Base-by-base conservation (phyloP, 75 land plant genomes). In the Selaginella tamariscina region DNA sequence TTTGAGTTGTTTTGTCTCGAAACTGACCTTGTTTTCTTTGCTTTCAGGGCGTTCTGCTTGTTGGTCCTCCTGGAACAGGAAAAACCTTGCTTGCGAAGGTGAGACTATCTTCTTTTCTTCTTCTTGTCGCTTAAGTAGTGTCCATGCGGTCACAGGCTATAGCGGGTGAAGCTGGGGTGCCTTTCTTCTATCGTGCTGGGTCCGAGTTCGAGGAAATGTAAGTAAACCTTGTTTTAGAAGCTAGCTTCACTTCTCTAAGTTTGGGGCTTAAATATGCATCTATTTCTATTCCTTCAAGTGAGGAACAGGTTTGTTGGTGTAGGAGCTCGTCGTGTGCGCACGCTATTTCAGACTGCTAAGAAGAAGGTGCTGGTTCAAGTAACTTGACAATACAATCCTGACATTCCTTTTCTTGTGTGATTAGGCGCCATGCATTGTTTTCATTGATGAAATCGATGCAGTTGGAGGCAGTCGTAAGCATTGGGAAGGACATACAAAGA, bases 131-230 rank as follows among this genome's bases (percentile, higher is more conserved):
- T 39, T 39, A 5, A 5, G 15, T 39, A n/a, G n/a, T n/a, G n/a
- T n/a, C n/a, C n/a, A 5, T 39, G 49, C 49, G 5, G 49, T 15
- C 70, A 24, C 74, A 95, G 99, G 99, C 99, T 63, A 84, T 95
- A 74, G 99, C 99, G 80, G 99, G 99, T 69, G 99, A 95, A 80
- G 99, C 99, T 70, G 99, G 97, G 11, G 99, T 91, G 60, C 99
- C 99, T 29, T 95, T 95, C 71, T 95, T 91, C 79, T 95, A 95
- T 65, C 82, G 89, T 63, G 99, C 99, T 24, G 99, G 99, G 28
- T 95, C 99, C 75, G 99, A 95, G 69, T 95, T 95, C 79, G 99
- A 95, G 66, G 99, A 95, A 78, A 95, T 95, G 99, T 95, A 79
- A 78, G 96, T 22, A 39, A 39, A 39, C 11, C 15, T 15, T 5